These are phyloP conservation scores for Fragosphaeria purpurea DNA, from an alignment of 2,329 filamentous ascomycete species.

Conservation along the genomic window DNA sequence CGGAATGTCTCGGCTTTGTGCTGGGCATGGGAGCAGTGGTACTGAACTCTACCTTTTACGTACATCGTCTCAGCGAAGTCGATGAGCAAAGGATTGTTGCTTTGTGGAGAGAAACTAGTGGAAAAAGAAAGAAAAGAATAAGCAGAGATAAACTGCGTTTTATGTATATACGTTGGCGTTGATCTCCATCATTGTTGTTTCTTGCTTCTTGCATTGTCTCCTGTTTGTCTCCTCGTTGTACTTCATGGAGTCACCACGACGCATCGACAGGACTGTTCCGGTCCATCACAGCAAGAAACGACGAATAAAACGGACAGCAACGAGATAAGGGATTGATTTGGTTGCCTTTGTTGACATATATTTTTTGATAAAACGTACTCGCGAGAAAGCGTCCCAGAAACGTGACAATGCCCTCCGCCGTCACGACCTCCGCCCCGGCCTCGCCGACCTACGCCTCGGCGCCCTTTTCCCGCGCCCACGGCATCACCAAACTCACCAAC, in stretches of 20 bases:
- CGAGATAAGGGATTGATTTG: not conserved
- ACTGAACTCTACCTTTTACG: too few relatives aligned
- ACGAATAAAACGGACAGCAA: not conserved
- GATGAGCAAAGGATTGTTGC: too few relatives aligned
- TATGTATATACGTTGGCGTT: not conserved
- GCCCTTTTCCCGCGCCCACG: conserved; percentile 28
- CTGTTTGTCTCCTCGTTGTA: not conserved
- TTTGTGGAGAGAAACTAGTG: too few relatives aligned
- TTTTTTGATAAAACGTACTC: too few relatives aligned
- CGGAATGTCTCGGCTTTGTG: too few relatives aligned
- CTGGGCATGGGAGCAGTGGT: too few relatives aligned
- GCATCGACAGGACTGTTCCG: conserved; percentile 1
- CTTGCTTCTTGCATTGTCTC: not conserved
- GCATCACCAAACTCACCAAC: conserved; percentile 82
- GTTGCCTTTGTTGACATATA: too few relatives aligned
- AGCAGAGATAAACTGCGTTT: not conserved
- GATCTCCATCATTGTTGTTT: not conserved
- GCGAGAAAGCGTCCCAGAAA: too few relatives aligned
- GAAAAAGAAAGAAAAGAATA: not conserved
- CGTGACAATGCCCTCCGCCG: conserved; percentile 16
- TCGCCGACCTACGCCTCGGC: conserved; percentile 39
- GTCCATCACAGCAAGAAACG: not conserved
- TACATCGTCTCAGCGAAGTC: too few relatives aligned
- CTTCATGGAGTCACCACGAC: conserved; percentile 5
- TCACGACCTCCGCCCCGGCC: conserved; percentile 19